phyloP scores from a whole-genome alignment of 108 stramenopile species.

The Fragilaria radians region DNA sequence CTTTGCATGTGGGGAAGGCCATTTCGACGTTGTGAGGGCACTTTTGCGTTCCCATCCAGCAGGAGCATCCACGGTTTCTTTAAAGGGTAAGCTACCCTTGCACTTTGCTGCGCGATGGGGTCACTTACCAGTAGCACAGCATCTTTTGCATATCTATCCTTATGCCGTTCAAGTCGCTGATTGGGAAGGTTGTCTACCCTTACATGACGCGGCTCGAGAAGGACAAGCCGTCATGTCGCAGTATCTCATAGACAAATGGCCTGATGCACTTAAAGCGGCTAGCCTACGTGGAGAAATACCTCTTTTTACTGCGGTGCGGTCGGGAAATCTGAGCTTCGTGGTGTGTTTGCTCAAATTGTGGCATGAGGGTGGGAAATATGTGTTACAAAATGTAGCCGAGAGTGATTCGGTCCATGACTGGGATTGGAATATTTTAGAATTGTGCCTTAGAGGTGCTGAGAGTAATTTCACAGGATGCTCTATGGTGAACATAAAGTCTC shows the following conservation, averaged over 20 bases:
- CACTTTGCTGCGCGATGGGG: constrained; percentile 55
- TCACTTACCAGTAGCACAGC: constrained; percentile 29
- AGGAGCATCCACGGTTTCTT: constrained; percentile 23
- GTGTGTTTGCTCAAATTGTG: constrained; percentile 24
- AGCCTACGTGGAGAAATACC: constrained; percentile 45
- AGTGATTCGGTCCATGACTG: constrained; percentile 23
- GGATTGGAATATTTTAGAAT: constrained; percentile 24
- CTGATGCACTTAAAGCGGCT: constrained; percentile 19
- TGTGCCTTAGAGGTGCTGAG: constrained; percentile 41
- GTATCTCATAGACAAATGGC: constrained; percentile 23
- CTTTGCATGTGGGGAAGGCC: constrained; percentile 47
- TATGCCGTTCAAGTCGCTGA: constrained; percentile 20
- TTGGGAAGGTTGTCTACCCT: constrained; percentile 40
- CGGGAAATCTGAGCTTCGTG: constrained; percentile 28
- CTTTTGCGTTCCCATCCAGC: constrained; percentile 30
- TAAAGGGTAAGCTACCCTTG: constrained; percentile 45
- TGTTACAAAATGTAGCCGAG: constrained; percentile 21
- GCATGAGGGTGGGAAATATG: constrained; percentile 32
- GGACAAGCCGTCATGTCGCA: constrained; percentile 35
- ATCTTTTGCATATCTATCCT: constrained; percentile 19
- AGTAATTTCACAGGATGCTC: constrained; percentile 16
- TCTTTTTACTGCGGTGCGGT: constrained; percentile 40
- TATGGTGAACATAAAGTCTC: background rate
- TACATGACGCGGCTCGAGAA: constrained; percentile 48
- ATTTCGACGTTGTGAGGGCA: constrained; percentile 21